Percentiles rank a stretch among this genome's conserved stretches.
Conservation (phyloP, 176 grass and related monocot species). For the Zoysia japonica region DNA sequence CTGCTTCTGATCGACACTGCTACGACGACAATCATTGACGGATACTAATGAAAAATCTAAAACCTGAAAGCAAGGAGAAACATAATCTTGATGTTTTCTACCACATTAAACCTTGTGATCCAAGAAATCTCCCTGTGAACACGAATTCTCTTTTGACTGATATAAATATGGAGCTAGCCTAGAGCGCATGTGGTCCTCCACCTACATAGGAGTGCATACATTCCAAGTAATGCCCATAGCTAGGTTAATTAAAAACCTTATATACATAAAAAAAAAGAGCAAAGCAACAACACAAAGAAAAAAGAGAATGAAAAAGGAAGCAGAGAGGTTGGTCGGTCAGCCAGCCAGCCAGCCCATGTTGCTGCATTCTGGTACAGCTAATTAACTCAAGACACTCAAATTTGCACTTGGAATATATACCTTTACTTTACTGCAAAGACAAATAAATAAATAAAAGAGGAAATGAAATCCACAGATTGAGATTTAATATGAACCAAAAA, state of each 20-base stretch:
- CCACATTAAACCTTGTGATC: not conserved
- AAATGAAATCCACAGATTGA: not conserved
- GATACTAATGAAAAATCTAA: no score
- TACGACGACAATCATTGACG: slow-evolving; percentile 3
- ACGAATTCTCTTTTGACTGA: not conserved
- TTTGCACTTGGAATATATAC: slow-evolving; percentile 9
- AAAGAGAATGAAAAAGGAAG: not conserved
- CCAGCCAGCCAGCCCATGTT: not conserved
- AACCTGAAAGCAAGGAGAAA: not conserved
- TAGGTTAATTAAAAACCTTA: slow-evolving; percentile 17
- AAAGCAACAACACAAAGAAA: not conserved
- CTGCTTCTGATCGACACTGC: not conserved
- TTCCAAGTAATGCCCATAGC: not conserved
- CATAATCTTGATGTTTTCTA: not conserved
- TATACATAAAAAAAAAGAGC: not conserved
- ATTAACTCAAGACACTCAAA: slow-evolving; percentile 6
- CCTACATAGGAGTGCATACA: not conserved
- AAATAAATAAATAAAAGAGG: not conserved
- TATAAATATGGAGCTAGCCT: not conserved
- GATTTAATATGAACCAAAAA: not conserved
- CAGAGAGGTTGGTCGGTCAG: not conserved
- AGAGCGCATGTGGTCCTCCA: slow-evolving; percentile 2
- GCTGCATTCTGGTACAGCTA: slow-evolving; percentile 8
- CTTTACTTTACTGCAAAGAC: not conserved
- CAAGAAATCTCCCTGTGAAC: not conserved